Percentiles rank a stretch among this genome's conserved stretches.
phyloP scores from a whole-genome alignment of 2,329 filamentous ascomycete genomes.

The Ilyonectria mors-panacis region DNA sequence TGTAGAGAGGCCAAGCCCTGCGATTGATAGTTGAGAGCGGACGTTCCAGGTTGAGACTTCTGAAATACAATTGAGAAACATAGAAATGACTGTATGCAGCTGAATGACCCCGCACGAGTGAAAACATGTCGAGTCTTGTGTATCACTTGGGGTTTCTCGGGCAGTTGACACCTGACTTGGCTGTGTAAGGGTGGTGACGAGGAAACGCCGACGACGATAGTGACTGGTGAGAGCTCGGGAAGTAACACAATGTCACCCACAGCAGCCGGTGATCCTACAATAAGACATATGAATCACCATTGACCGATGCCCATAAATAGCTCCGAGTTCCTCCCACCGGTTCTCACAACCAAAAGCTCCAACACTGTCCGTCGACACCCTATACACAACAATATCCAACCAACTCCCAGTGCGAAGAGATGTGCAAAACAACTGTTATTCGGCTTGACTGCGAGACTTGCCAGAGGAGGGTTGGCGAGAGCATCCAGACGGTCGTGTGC shows the following conservation, averaged over 20 bases:
- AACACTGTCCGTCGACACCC: background rate
- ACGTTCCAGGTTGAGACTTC: background rate
- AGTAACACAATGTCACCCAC: background rate
- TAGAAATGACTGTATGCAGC: background rate
- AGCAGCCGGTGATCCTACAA: background rate
- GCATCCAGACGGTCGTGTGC: constrained; percentile 19
- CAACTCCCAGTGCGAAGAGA: background rate
- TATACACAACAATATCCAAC: background rate
- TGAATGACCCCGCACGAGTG: too few relatives aligned
- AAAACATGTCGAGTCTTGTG: too few relatives aligned
- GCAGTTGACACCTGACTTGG: background rate
- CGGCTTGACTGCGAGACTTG: constrained; percentile 11
- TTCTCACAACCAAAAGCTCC: background rate
- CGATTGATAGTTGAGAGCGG: background rate
- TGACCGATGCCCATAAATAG: background rate
- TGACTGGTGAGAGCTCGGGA: background rate
- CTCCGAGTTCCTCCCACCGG: background rate
- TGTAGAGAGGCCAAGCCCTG: background rate
- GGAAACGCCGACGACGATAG: too few relatives aligned
- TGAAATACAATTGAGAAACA: background rate
- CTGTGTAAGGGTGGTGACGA: background rate
- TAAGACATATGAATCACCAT: background rate
- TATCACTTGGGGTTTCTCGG: background rate
- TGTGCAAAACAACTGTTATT: background rate
- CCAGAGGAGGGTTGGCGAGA: constrained; percentile 8